Conservation (phyloP, 176 grass and related monocot genomes). For the Echinochloa phyllopogon region DNA sequence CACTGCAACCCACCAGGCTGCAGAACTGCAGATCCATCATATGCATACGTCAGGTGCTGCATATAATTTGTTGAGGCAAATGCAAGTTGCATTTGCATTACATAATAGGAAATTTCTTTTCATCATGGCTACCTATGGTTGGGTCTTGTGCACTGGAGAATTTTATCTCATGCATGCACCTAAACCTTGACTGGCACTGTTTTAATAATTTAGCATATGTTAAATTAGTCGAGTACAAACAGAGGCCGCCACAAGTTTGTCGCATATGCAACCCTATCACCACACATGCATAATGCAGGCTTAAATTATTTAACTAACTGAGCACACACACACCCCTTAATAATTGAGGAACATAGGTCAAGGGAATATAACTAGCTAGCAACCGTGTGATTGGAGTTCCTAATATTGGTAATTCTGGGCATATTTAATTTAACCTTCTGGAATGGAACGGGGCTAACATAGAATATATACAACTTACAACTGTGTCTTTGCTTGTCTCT, state of each 20-base stretch:
- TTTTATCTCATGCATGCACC: conserved; percentile 36
- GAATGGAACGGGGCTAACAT: background rate
- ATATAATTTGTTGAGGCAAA: background rate
- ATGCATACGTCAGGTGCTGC: conserved; percentile 12
- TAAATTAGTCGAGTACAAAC: conserved; percentile 27
- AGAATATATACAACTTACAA: background rate
- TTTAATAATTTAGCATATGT: background rate
- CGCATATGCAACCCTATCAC: conserved; percentile 25
- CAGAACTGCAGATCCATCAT: background rate
- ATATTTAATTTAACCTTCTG: background rate
- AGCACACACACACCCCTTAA: background rate
- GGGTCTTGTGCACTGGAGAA: background rate
- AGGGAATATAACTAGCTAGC: background rate
- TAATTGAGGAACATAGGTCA: conserved; percentile 6
- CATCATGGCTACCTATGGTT: conserved; percentile 17
- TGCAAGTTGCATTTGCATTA: conserved; percentile 24
- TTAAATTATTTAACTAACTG: background rate
- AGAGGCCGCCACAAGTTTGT: conserved; percentile 55
- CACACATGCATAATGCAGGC: conserved; percentile 35
- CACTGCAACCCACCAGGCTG: background rate
- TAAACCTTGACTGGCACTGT: background rate
- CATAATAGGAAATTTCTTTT: background rate
- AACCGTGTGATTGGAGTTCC: background rate
- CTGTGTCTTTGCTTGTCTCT: background rate
- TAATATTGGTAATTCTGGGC: background rate